These are phyloP conservation scores for Oryza nivara DNA, from an alignment of 176 grass and related monocot genomes.

Conservation along the genomic window DNA sequence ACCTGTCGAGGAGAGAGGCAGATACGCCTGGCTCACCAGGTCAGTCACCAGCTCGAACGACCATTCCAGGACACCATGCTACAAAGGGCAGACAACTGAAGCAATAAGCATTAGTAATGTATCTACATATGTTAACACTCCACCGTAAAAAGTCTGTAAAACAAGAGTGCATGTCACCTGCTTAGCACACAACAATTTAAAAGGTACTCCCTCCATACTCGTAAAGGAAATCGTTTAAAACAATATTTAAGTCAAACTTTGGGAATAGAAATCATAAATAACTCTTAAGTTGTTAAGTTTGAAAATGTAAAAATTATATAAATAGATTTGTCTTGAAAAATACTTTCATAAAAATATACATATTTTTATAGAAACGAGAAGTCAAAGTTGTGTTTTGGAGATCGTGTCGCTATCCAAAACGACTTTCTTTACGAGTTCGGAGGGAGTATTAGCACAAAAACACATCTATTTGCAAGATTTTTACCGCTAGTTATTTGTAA, in stretches of 20 bases:
- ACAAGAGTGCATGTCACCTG: not conserved
- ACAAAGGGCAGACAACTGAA: not conserved
- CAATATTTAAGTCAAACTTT: too few species aligned
- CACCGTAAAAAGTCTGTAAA: conserved; percentile 1
- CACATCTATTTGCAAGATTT: not conserved
- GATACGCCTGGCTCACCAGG: not conserved
- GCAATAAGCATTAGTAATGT: not conserved
- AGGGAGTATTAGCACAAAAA: not conserved
- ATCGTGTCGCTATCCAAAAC: too few species aligned
- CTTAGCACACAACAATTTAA: not conserved
- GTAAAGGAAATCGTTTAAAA: too few species aligned
- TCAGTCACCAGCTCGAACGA: not conserved
- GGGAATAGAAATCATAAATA: too few species aligned
- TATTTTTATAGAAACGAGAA: too few species aligned
- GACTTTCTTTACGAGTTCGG: too few species aligned
- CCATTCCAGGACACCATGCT: not conserved
- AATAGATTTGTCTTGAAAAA: too few species aligned
- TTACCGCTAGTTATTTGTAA: not conserved
- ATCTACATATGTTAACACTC: not conserved
- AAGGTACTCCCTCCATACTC: not conserved
- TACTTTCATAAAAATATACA: too few species aligned
- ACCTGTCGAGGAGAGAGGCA: conserved; percentile 45
- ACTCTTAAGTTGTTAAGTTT: too few species aligned
- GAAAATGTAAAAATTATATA: too few species aligned
- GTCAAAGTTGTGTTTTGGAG: too few species aligned